These are phyloP conservation scores for Spencermartinsiella ligniputridi DNA, from an alignment of 1,139 yeast species.

Conservation along the genomic window DNA sequence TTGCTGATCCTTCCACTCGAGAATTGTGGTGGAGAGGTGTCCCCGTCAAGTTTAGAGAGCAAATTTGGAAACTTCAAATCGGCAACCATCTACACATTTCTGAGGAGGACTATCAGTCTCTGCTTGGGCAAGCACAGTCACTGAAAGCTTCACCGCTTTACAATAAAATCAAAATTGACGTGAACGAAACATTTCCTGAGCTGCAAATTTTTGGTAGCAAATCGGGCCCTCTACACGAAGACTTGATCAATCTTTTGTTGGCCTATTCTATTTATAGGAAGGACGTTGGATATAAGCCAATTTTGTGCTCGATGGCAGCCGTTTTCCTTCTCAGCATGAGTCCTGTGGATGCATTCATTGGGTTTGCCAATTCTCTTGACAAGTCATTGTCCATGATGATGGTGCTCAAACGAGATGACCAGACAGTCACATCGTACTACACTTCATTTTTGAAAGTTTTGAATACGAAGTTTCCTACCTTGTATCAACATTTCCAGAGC, in stretches of 20 bases:
- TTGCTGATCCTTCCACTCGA: slow-evolving; percentile 40
- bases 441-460: slow-evolving; percentile 47
- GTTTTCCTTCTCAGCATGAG: slow-evolving; percentile 40
- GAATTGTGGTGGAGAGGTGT: slow-evolving; percentile 69
- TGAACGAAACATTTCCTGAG: slow-evolving; percentile 43
- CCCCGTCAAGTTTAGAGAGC: slow-evolving; percentile 45
- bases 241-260: slow-evolving; percentile 32
- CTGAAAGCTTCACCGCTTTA: slow-evolving; percentile 2
- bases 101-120: slow-evolving; percentile 17
- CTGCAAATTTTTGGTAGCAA: slow-evolving; percentile 40
- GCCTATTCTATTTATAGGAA: slow-evolving; percentile 32
- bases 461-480: slow-evolving; percentile 40
- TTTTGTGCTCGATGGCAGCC: slow-evolving; percentile 37
- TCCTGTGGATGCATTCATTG: slow-evolving; percentile 41
- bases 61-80: slow-evolving; percentile 49
- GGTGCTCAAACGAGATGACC: slow-evolving; percentile 26
- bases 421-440: slow-evolving; percentile 32
- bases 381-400: slow-evolving; percentile 26
- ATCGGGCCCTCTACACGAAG: slow-evolving; percentile 35
- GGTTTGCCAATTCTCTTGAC: slow-evolving; percentile 44
- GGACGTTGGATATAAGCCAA: slow-evolving; percentile 27
- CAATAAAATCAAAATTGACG: slow-evolving; percentile 25
- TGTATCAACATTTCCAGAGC: slow-evolving; percentile 48
- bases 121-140: slow-evolving; percentile 15
- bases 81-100: slow-evolving; percentile 36